Conservation (phyloP, 768 basidiomycete species). For the Lentinula boryana region DNA sequence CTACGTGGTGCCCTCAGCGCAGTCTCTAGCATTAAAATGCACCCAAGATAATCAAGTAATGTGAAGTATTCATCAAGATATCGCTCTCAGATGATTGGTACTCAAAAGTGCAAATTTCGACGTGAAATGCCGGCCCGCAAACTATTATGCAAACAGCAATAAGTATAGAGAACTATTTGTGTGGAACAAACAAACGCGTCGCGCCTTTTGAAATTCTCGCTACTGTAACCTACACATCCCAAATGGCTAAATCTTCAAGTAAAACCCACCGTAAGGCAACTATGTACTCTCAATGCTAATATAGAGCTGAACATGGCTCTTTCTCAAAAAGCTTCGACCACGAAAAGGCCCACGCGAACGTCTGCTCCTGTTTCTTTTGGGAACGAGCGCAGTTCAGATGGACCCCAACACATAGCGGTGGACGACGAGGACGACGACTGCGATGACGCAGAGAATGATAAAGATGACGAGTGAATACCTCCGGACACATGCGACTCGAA, state of each 20-base stretch:
- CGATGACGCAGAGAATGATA: neutral
- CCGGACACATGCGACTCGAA: neutral
- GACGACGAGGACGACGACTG: constrained; percentile 1
- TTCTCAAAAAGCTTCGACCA: neutral
- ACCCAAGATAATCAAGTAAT: no score
- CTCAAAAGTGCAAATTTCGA: no score
- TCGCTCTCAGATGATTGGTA: no score
- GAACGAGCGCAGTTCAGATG: constrained; percentile 9
- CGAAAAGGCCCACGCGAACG: constrained; percentile 14
- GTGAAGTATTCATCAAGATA: no score
- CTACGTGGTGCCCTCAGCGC: no score
- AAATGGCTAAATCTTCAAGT: constrained; percentile 24
- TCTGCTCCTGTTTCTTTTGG: constrained; percentile 13
- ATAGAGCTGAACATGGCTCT: neutral
- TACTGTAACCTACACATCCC: no score
- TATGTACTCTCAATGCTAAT: neutral
- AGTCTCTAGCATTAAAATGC: no score
- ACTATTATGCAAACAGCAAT: no score
- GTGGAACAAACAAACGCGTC: constrained; percentile 8
- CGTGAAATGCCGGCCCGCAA: no score
- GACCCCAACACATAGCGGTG: constrained; percentile 1
- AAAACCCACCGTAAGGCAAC: neutral
- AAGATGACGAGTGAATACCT: constrained; percentile 13
- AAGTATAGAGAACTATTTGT: neutral
- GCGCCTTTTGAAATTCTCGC: constrained; percentile 8